Evolutionary conservation across 2,329 filamentous ascomycete species (phyloP), one percentile per base, ranked within the genome.

Genomic region (Mariannaea sp.): DNA sequence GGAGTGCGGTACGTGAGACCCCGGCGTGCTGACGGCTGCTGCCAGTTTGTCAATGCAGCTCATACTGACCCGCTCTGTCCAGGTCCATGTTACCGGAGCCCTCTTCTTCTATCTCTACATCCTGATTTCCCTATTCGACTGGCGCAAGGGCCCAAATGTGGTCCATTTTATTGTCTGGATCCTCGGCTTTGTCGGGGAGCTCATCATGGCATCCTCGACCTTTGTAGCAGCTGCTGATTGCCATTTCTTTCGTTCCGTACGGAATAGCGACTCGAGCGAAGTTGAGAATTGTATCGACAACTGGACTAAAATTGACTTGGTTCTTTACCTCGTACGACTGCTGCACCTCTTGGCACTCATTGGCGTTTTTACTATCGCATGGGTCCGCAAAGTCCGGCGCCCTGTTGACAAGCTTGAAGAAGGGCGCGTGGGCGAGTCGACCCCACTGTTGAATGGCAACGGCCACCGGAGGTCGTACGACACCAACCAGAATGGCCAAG

Each of bases 21-120:
- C 49, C 22, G 47, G 35, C 42, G 50, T 44, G 19, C 45, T 44
- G 50, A 48, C 33, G 41, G 38, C 50, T 53, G 50, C 38, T 45
- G 44, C 39, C 26, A 39, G 44, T 49, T 24, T 43, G 42, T 42
- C 36, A 45, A 41, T 46, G 35, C 54, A 51, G 45, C 47, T 52
- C 38, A 40, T 55, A 49, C 61, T 66, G 57, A 65, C 58, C 53
- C 41, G 44, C 55, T 57, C 57, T 50, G 56, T 12, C 51, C 66
- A 96, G 92, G 87, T 96, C 68, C 96, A 95, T 72, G 79, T 95
- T 58, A 83, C 90, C 51, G 90, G 88, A 49, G 88, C 90, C 38
- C 88, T 92, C 61, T 96, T 96, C 77, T 85, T 94, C 59, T 94
- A 95, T 75, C 81, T 89, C 43, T 86, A 96, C 62, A 82, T 96